Percentiles rank a stretch among this genome's conserved stretches.
These are phyloP conservation scores for Chlamydomonas applanata DNA, from an alignment of 139 green algal genomes.

Conservation along the genomic window DNA sequence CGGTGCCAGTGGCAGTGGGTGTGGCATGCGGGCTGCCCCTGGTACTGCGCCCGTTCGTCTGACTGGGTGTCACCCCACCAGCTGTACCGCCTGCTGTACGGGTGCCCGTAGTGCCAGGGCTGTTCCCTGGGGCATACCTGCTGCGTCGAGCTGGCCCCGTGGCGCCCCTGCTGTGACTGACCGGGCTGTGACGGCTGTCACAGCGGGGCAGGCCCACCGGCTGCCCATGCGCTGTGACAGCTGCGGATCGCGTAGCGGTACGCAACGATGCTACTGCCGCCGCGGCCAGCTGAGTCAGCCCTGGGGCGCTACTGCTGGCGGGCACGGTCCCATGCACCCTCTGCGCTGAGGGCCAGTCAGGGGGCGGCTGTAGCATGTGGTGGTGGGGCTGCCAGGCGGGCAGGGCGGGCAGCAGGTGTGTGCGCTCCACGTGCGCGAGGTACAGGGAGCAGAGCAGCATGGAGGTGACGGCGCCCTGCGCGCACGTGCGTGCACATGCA, in stretches of 20 bases:
- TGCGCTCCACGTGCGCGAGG: conserved; percentile 79
- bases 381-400: conserved; percentile 15
- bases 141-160: neutral
- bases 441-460: conserved; percentile 89
- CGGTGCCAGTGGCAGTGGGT: too few species aligned
- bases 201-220: too few species aligned
- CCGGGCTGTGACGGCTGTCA: neutral
- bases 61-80: too few species aligned
- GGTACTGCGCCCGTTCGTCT: too few species aligned
- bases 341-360: too few species aligned
- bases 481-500: too few species aligned
- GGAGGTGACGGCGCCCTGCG: conserved; percentile 80
- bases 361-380: neutral
- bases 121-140: neutral
- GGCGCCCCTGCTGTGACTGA: neutral
- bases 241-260: too few species aligned
- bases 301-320: neutral
- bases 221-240: too few species aligned
- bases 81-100: too few species aligned
- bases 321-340: too few species aligned
- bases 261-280: neutral
- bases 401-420: conserved; percentile 60
- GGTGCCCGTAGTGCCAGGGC: neutral
- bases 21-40: too few species aligned
- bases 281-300: neutral